phyloP scores from a whole-genome alignment of 2,329 filamentous ascomycete genomes.

The Alternaria arborescens region DNA sequence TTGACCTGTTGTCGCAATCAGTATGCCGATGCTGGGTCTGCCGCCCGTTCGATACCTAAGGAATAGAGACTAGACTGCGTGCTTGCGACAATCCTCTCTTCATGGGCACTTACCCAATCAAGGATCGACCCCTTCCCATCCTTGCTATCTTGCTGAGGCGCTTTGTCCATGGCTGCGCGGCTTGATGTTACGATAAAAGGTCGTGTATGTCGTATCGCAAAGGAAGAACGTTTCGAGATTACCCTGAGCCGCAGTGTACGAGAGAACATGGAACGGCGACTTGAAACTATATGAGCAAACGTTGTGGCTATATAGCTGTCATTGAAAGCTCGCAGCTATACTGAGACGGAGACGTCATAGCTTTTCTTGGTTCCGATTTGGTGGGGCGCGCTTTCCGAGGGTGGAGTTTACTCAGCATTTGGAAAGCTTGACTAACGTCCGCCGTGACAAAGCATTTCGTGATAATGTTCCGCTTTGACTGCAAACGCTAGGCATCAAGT shows the following conservation, averaged over 20 bases:
- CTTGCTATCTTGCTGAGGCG: conserved; percentile 4
- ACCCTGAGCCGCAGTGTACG: conserved; percentile 24
- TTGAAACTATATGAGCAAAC: not conserved
- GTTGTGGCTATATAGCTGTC: conserved; percentile 32
- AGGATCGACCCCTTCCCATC: conserved; percentile 7
- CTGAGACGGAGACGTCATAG: conserved; percentile 31
- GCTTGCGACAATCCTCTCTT: no score
- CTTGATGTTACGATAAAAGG: conserved; percentile 22
- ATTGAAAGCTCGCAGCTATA: conserved; percentile 26
- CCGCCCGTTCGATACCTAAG: not conserved
- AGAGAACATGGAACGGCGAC: conserved; percentile 25
- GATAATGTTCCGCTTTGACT: conserved; percentile 1
- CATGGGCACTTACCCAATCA: conserved; percentile 9
- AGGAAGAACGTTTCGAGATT: conserved; percentile 23
- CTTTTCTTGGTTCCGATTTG: conserved; percentile 16
- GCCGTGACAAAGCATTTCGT: conserved; percentile 8
- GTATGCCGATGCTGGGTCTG: not conserved
- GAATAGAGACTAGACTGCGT: not conserved
- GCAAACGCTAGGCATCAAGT: not conserved
- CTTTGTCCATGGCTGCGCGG: conserved; percentile 27
- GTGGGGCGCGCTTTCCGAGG: conserved; percentile 19
- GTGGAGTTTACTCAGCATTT: conserved; percentile 41
- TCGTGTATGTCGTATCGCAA: conserved; percentile 15
- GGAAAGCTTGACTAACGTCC: conserved; percentile 37
- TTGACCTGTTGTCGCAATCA: conserved; percentile 8